Conservation (phyloP, 495 filamentous ascomycete species). For the Aspergillus leporis region DNA sequence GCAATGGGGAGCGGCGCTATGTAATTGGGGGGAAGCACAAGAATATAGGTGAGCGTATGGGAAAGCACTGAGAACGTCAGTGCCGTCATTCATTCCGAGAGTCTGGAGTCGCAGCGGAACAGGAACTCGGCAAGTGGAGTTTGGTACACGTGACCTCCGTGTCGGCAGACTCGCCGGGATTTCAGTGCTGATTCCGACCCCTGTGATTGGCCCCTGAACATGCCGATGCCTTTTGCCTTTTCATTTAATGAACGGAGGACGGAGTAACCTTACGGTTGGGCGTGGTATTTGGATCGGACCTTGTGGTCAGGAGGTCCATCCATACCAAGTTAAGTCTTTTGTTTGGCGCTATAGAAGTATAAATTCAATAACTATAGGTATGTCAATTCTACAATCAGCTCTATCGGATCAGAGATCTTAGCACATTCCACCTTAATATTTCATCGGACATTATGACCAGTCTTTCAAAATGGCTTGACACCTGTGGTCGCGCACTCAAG, state of each 20-base stretch:
- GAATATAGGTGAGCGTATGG: slow-evolving; percentile 10
- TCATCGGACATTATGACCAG: too few species aligned
- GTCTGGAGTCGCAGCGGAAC: slow-evolving; percentile 23
- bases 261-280: too few species aligned
- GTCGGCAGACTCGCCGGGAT: slow-evolving; percentile 35
- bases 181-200: slow-evolving; percentile 10
- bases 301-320: too few species aligned
- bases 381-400: too few species aligned
- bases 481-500: too few species aligned
- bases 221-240: slow-evolving; percentile 11
- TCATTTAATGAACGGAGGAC: not conserved
- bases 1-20: not conserved
- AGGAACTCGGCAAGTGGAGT: slow-evolving; percentile 37
- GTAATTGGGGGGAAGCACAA: slow-evolving; percentile 3
- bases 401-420: too few species aligned
- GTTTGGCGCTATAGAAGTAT: too few species aligned
- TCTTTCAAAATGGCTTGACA: too few species aligned
- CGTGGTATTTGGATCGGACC: too few species aligned
- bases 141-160: slow-evolving; percentile 25
- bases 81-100: slow-evolving; percentile 32
- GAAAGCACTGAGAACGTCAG: slow-evolving; percentile 17
- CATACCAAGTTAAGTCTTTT: too few species aligned
- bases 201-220: slow-evolving; percentile 8
- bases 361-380: too few species aligned
- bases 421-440: too few species aligned